These are phyloP conservation scores for Infundibulicybe gibba DNA, from an alignment of 768 basidiomycete species.

Conservation along the genomic window DNA sequence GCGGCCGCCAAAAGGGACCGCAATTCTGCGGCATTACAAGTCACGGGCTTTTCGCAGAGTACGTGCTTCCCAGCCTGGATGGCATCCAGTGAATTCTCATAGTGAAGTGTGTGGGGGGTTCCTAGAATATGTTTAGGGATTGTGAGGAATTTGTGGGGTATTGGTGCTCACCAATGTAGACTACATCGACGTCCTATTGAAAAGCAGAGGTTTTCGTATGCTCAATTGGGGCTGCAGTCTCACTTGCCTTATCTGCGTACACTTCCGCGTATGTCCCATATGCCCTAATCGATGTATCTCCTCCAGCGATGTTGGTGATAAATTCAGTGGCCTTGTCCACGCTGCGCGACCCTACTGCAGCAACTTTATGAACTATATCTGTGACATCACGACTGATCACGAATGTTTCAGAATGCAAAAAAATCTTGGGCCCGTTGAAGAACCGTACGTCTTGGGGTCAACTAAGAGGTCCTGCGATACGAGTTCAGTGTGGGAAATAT, in stretches of 20 bases:
- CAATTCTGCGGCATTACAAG: conserved; percentile 72
- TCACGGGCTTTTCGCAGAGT: conserved; percentile 87
- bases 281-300: conserved; percentile 54
- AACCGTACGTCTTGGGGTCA: conserved; percentile 62
- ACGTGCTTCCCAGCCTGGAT: conserved; percentile 82
- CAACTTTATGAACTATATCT: conserved; percentile 66
- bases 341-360: conserved; percentile 76
- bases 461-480: conserved; percentile 62
- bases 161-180: conserved; percentile 61
- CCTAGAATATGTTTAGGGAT: conserved; percentile 32
- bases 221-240: neutral
- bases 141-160: neutral
- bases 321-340: conserved; percentile 68
- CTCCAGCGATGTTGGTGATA: conserved; percentile 47
- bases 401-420: neutral
- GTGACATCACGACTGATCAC: conserved; percentile 52
- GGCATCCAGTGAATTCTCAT: conserved; percentile 70
- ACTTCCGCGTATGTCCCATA: conserved; percentile 76
- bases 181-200: conserved; percentile 70
- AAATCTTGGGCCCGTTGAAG: neutral
- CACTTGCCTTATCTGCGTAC: conserved; percentile 59
- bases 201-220: neutral
- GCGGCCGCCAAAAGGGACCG: conserved; percentile 71
- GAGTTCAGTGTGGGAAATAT: neutral
- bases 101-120: conserved; percentile 85